Evolutionary conservation across 495 filamentous ascomycete species (phyloP), one percentile per base, ranked within the genome.

Genomic region (Penicillium taxi): DNA sequence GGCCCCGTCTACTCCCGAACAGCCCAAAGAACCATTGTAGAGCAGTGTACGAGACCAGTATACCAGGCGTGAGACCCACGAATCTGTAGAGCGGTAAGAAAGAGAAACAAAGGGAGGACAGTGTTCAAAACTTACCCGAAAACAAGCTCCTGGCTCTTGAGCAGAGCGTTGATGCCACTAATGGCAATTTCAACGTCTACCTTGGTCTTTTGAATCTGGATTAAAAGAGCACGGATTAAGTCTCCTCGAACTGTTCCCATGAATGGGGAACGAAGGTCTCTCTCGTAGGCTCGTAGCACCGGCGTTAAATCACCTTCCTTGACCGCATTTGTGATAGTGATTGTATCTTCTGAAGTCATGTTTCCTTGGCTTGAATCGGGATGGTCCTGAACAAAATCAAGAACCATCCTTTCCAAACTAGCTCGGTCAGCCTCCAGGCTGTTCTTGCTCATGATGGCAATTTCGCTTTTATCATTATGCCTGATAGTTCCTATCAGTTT

Each of bases 131-230:
- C 58, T 38, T 61, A 77, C 53, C 87, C 91, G 64, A 98, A 98
- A 19, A 98, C 85, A 32, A 98, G 78, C 53, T 98, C 90, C 52
- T 98, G 91, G 47, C 86, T 94, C 64, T 90, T 95, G 9, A 98
- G 67, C 14, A 98, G 69, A 17, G 86, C 65, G 59, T 98, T 87
- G 37, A 98, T 96, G 9, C 91, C 91, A 37, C 84, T 82, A 56
- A 96, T 84, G 11, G 91, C 91, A 38, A 98, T 80, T 58, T 98
- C 91, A 6, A 96, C 82, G 48, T 98, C 91, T 18, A 98, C 91
- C 66, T 96, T 98, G 1, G 91, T 96, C 69, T 96, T 98, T 54
- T 98, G 91, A 29, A 98, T 78, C 54, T 98, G 91, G 29, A 98
- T 95, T 20, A 98, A 71, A 32, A 98, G 73, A 15, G 91, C 82